phyloP scores from a whole-genome alignment of 345 rosid genomes.

The Melaleuca quinquenervia region DNA sequence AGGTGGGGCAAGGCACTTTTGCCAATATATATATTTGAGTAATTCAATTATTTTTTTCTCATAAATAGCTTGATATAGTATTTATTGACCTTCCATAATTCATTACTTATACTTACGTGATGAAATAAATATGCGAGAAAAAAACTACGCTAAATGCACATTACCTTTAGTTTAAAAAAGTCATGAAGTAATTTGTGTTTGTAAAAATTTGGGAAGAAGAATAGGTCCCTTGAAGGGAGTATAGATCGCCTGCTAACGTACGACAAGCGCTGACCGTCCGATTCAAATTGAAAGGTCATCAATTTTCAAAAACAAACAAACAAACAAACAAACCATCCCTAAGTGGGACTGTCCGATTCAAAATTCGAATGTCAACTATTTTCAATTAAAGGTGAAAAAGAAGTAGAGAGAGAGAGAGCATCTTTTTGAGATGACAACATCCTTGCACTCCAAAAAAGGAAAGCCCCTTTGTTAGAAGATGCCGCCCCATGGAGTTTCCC shows the following conservation, averaged over 20 bases:
- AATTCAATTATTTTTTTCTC: not conserved
- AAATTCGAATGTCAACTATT: too few relatives aligned
- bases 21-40: not conserved
- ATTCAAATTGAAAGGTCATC: too few relatives aligned
- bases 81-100: not conserved
- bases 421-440: not conserved
- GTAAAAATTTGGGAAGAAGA: too few relatives aligned
- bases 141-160: not conserved
- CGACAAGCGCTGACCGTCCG: too few relatives aligned
- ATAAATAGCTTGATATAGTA: not conserved
- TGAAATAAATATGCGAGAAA: not conserved
- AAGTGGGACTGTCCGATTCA: too few relatives aligned
- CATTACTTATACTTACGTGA: not conserved
- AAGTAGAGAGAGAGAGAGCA: not conserved
- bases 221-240: too few relatives aligned
- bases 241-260: too few relatives aligned
- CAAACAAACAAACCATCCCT: too few relatives aligned
- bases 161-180: not conserved
- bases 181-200: too few relatives aligned
- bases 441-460: not conserved
- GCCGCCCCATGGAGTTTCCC: not conserved
- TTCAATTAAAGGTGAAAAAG: not conserved
- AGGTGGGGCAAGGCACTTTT: not conserved
- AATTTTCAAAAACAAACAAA: too few relatives aligned
- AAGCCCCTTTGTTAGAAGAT: not conserved